Conservation (phyloP, 176 grass and related monocot genomes). For the Aegilops tauschii region DNA sequence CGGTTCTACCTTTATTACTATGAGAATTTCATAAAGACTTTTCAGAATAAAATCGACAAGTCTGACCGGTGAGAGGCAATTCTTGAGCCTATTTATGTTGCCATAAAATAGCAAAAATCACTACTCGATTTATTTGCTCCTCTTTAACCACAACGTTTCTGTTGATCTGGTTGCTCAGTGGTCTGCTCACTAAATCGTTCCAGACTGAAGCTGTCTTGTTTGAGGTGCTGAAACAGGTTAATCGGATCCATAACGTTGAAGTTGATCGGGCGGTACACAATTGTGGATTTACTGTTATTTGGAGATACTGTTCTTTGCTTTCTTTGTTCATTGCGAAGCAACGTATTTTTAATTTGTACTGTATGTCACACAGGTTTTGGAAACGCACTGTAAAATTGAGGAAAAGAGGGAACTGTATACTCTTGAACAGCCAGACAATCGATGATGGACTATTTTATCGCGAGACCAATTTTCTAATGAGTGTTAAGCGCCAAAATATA, state of each 20-base stretch:
- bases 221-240: slow-evolving; percentile 74
- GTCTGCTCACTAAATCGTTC: slow-evolving; percentile 69
- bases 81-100: not conserved
- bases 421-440: too few species aligned
- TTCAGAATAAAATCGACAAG: slow-evolving; percentile 64
- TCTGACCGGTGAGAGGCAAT: slow-evolving; percentile 63
- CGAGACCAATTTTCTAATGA: too few species aligned
- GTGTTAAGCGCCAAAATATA: too few species aligned
- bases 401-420: too few species aligned
- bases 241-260: slow-evolving; percentile 51
- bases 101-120: not conserved
- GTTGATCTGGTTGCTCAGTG: slow-evolving; percentile 22
- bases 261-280: slow-evolving; percentile 53
- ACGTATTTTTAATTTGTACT: not conserved
- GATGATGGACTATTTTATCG: too few species aligned
- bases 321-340: not conserved
- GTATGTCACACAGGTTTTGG: not conserved
- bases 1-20: slow-evolving; percentile 79
- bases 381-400: too few species aligned
- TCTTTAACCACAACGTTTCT: not conserved
- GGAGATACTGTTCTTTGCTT: not conserved
- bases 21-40: slow-evolving; percentile 80
- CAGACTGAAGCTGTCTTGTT: slow-evolving; percentile 78
- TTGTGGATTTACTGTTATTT: not conserved
- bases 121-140: not conserved